phyloP scores from a whole-genome alignment of 192 early-diverging fungal genomes.

The Coemansia sp. region DNA sequence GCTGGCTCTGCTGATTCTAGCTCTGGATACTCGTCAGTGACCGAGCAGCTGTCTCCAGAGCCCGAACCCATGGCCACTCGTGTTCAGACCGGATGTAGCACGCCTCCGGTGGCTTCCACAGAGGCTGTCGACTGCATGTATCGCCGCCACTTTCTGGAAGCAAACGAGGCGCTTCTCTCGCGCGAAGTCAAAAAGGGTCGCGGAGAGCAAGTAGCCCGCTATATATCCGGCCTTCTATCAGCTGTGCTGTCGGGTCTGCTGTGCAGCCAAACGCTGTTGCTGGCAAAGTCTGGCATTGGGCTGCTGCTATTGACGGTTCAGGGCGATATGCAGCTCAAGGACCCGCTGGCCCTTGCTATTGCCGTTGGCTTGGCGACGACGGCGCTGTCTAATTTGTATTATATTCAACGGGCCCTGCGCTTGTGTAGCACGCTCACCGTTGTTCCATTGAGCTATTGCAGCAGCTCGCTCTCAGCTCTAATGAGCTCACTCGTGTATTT shows the following conservation, averaged over 20 bases:
- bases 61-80: not conserved
- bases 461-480: slow-evolving; percentile 70
- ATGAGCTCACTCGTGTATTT: slow-evolving; percentile 81
- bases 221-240: slow-evolving; percentile 60
- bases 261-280: slow-evolving; percentile 69
- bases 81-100: not conserved
- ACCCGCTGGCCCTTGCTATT: slow-evolving; percentile 67
- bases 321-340: slow-evolving; percentile 65
- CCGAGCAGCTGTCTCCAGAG: not conserved
- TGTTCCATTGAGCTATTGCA: slow-evolving; percentile 72
- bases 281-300: slow-evolving; percentile 77
- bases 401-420: slow-evolving; percentile 70
- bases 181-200: slow-evolving; percentile 24
- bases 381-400: slow-evolving; percentile 63
- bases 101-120: not conserved
- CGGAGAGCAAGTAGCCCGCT: slow-evolving; percentile 29
- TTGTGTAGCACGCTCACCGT: slow-evolving; percentile 74
- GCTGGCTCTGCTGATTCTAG: not conserved
- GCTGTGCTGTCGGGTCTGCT: slow-evolving; percentile 70
- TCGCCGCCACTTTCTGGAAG: slow-evolving; percentile 28
- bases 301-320: slow-evolving; percentile 62
- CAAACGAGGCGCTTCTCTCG: slow-evolving; percentile 11
- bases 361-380: slow-evolving; percentile 56
- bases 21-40: slow-evolving; percentile 5
- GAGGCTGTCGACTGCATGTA: slow-evolving; percentile 20